Evolutionary conservation across 129 eudicot species (phyloP).

Genomic region (Gnaphalium uliginosum): DNA sequence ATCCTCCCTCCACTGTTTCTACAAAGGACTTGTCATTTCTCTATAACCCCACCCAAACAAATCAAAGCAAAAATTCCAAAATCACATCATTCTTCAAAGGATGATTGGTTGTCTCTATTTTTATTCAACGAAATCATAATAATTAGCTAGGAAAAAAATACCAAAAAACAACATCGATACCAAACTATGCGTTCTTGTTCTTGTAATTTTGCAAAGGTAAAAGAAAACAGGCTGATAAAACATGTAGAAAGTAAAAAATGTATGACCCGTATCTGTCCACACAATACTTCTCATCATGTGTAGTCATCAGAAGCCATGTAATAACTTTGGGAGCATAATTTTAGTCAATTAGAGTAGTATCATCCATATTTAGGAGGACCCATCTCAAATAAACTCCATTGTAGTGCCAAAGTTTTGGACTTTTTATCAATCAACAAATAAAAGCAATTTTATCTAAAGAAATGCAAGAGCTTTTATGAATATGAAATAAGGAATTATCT

Average conservation of each 20-base stretch:
- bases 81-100: background rate
- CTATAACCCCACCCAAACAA: background rate
- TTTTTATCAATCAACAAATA: background rate
- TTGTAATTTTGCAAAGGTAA: slow-evolving; percentile 12
- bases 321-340: slow-evolving; percentile 63
- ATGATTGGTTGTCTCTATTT: background rate
- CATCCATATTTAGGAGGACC: slow-evolving; percentile 53
- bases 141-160: background rate
- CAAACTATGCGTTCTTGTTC: background rate
- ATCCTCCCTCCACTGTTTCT: no score
- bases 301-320: slow-evolving; percentile 82
- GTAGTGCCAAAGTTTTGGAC: background rate
- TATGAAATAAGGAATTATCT: no score
- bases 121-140: background rate
- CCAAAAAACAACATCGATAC: background rate
- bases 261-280: slow-evolving; percentile 88
- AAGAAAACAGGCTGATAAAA: slow-evolving; percentile 2
- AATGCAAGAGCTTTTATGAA: no score
- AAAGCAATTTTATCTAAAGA: no score
- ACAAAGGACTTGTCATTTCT: no score
- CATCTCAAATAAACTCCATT: slow-evolving; percentile 32
- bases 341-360: slow-evolving; percentile 13
- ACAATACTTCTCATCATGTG: slow-evolving; percentile 59
- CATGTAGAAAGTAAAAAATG: slow-evolving; percentile 17
- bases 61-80: slow-evolving; percentile 10